A percentile compares a stretch with the other conserved stretches of the same genome.
phyloP scores from a whole-genome alignment of 2,329 filamentous ascomycete species.

The Didymosphaeria variabile region DNA sequence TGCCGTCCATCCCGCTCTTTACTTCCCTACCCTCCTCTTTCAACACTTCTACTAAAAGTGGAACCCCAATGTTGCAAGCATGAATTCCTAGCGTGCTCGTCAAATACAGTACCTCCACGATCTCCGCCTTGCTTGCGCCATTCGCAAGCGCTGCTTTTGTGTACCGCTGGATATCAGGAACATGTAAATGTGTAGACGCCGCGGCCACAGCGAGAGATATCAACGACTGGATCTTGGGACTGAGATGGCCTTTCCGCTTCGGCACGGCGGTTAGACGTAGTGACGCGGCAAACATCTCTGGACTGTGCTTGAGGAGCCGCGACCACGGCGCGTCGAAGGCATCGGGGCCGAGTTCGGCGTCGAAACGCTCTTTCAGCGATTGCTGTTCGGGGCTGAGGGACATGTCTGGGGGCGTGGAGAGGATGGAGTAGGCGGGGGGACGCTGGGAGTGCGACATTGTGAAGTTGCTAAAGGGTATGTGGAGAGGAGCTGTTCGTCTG shows the following conservation, averaged over 20 bases:
- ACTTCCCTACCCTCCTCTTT: conserved; percentile 53
- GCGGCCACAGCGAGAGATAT: conserved; percentile 56
- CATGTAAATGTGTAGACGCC: conserved; percentile 56
- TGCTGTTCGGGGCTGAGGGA: conserved; percentile 33
- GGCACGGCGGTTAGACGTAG: conserved; percentile 39
- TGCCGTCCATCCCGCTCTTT: conserved; percentile 39
- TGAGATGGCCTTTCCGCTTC: conserved; percentile 45
- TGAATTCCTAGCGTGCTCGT: conserved; percentile 58
- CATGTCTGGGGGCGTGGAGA: conserved; percentile 24
- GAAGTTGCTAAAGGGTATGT: neutral
- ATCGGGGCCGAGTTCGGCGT: conserved; percentile 31
- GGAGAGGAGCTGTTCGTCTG: conserved; percentile 8
- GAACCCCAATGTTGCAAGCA: conserved; percentile 58
- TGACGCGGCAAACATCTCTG: conserved; percentile 42
- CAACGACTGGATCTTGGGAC: conserved; percentile 54
- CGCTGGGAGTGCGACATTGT: conserved; percentile 12
- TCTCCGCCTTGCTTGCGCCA: conserved; percentile 54
- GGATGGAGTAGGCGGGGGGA: conserved; percentile 20
- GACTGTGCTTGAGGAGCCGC: conserved; percentile 36
- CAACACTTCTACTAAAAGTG: conserved; percentile 57
- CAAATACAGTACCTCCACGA: conserved; percentile 58
- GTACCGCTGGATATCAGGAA: conserved; percentile 54
- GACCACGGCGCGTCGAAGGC: conserved; percentile 40
- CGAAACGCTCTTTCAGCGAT: conserved; percentile 33
- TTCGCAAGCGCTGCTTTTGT: conserved; percentile 50